A percentile compares a stretch with the other conserved stretches of the same genome.
phyloP scores from a whole-genome alignment of 2,329 filamentous ascomycete species.

The Xylariaceae sp. region DNA sequence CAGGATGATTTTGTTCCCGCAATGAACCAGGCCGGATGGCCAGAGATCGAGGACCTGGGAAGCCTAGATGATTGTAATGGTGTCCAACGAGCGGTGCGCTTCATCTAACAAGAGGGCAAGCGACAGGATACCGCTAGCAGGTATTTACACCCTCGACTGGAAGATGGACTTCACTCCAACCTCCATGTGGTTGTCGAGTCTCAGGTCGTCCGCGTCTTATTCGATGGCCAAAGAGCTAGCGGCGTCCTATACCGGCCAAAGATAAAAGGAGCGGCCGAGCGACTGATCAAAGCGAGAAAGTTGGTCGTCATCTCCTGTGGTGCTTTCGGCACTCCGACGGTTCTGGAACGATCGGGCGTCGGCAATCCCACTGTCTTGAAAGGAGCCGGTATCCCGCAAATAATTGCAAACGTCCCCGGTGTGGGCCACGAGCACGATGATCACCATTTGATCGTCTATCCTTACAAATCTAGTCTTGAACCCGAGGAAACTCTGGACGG shows the following conservation, averaged over 20 bases:
- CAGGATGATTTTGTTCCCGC: slow-evolving; percentile 48
- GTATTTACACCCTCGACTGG: slow-evolving; percentile 47
- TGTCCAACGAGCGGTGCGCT: slow-evolving; percentile 19
- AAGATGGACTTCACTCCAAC: slow-evolving; percentile 40
- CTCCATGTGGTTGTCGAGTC: slow-evolving; percentile 50
- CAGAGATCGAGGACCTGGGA: slow-evolving; percentile 50
- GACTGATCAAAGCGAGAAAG: slow-evolving; percentile 38
- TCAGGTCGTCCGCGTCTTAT: slow-evolving; percentile 33
- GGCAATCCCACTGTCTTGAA: slow-evolving; percentile 40
- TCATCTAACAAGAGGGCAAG: slow-evolving; percentile 33
- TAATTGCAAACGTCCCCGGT: slow-evolving; percentile 38
- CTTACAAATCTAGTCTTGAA: slow-evolving; percentile 32
- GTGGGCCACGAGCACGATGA: slow-evolving; percentile 46
- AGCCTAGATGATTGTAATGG: slow-evolving; percentile 35
- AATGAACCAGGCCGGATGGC: slow-evolving; percentile 42
- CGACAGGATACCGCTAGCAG: slow-evolving; percentile 48
- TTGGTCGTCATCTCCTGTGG: slow-evolving; percentile 38
- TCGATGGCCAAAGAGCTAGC: slow-evolving; percentile 9
- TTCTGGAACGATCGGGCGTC: slow-evolving; percentile 51
- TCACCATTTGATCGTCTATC: slow-evolving; percentile 44
- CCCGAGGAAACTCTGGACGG: slow-evolving; percentile 17
- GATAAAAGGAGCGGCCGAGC: not conserved
- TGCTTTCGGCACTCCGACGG: slow-evolving; percentile 36
- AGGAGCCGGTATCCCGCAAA: slow-evolving; percentile 24
- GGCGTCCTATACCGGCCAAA: slow-evolving; percentile 14